These are phyloP conservation scores for Lumnitzera racemosa DNA, from an alignment of 345 rosid genomes.

Conservation along the genomic window DNA sequence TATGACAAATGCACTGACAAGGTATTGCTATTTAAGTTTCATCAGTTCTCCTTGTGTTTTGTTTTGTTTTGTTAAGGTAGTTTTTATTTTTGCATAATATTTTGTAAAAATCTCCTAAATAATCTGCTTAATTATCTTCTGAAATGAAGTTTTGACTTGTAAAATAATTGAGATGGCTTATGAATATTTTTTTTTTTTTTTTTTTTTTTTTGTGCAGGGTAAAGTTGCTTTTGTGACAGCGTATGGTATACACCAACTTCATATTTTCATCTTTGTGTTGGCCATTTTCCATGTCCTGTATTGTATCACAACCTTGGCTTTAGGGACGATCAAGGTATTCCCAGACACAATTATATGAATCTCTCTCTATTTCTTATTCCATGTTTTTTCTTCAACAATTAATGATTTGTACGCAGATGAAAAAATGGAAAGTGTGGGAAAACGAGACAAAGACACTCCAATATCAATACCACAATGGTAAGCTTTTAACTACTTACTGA, in stretches of 20 bases:
- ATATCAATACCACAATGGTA: slow-evolving; percentile 57
- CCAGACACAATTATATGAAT: not conserved
- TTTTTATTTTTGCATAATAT: no score
- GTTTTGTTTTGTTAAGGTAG: no score
- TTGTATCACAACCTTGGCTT: slow-evolving; percentile 54
- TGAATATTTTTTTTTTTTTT: no score
- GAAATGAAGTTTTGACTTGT: not conserved
- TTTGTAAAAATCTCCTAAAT: no score
- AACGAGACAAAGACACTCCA: slow-evolving; percentile 70
- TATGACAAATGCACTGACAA: slow-evolving; percentile 37
- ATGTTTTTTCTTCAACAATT: not conserved
- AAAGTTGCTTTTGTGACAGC: slow-evolving; percentile 69
- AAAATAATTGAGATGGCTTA: not conserved
- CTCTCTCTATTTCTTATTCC: not conserved
- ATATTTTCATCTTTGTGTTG: slow-evolving; percentile 72
- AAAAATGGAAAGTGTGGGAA: slow-evolving; percentile 88
- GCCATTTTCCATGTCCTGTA: slow-evolving; percentile 73
- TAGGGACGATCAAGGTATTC: slow-evolving; percentile 66
- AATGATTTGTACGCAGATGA: slow-evolving; percentile 45
- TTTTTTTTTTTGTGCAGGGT: slow-evolving; percentile 32
- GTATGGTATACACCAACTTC: slow-evolving; percentile 82
- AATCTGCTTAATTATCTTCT: not conserved
- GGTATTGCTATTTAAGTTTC: slow-evolving; percentile 9
- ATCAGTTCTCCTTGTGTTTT: no score
- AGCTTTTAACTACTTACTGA: not conserved